These are phyloP conservation scores for Mycena metata DNA, from an alignment of 768 basidiomycete genomes.

Conservation along the genomic window DNA sequence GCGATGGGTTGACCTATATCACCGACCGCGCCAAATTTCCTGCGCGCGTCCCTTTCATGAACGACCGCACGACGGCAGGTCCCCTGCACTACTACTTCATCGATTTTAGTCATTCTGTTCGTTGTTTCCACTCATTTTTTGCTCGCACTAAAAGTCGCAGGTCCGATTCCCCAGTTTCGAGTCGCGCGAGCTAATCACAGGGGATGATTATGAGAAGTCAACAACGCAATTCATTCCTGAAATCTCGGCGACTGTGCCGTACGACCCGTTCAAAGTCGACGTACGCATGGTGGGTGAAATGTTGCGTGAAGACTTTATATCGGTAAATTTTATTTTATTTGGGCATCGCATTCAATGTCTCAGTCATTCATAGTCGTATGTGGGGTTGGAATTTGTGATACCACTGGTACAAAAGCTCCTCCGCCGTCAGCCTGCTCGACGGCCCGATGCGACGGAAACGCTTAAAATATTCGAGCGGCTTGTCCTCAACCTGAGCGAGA, in stretches of 20 bases:
- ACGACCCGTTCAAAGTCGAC: constrained; percentile 20
- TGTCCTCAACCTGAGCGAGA: neutral
- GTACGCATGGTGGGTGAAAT: constrained; percentile 1
- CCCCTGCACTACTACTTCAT: constrained; percentile 13
- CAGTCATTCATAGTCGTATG: no score
- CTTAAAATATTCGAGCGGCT: neutral
- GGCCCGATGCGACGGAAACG: neutral
- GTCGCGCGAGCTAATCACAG: neutral
- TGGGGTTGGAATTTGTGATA: neutral
- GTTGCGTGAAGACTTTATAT: neutral
- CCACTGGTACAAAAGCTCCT: neutral
- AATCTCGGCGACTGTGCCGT: constrained; percentile 4
- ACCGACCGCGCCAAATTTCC: no score
- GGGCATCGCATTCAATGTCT: no score
- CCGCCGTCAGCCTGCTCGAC: neutral
- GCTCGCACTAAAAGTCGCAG: neutral
- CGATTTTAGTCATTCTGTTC: neutral
- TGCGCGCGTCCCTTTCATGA: no score
- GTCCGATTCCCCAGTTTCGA: constrained; percentile 18
- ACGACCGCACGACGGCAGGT: neutral
- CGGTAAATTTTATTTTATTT: no score
- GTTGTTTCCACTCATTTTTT: no score
- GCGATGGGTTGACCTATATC: neutral
- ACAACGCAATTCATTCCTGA: constrained; percentile 10
- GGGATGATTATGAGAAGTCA: no score